These are phyloP conservation scores for Ilyonectria destructans DNA, from an alignment of 2,329 filamentous ascomycete species.

Conservation along the genomic window DNA sequence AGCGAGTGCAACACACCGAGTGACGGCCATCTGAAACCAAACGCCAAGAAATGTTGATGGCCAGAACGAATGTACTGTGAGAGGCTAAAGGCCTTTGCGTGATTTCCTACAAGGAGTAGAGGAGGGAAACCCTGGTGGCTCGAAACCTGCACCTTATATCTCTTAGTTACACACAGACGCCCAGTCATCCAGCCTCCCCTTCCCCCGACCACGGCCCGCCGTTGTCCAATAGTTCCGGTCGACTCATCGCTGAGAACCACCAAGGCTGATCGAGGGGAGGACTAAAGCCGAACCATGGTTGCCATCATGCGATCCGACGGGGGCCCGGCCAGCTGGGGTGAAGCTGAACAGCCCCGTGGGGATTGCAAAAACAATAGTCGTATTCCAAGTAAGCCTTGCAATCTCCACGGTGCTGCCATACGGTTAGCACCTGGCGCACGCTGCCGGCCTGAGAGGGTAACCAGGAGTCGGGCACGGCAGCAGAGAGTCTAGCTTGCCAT, in stretches of 20 bases:
- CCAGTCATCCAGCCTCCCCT: constrained; percentile 7
- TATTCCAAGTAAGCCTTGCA: constrained; percentile 5
- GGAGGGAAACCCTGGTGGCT: constrained; percentile 21
- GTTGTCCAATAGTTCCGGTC: constrained; percentile 32
- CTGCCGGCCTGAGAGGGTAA: not conserved
- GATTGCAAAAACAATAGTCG: not conserved
- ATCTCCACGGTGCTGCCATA: not conserved
- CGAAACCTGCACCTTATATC: constrained; percentile 40
- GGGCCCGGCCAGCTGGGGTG: not conserved
- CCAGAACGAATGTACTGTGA: constrained; percentile 27
- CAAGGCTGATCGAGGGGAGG: constrained; percentile 25
- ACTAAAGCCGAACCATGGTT: constrained; percentile 18
- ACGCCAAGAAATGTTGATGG: not conserved
- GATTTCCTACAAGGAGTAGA: constrained; percentile 29
- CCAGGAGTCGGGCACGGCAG: not conserved
- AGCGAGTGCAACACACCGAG: constrained; percentile 39
- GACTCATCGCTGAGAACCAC: constrained; percentile 33
- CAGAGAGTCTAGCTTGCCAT: not conserved
- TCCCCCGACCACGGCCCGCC: not conserved
- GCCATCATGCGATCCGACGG: constrained; percentile 37
- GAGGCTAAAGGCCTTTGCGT: constrained; percentile 21
- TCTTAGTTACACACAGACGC: not conserved
- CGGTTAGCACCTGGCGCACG: not conserved
- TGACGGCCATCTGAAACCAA: constrained; percentile 33
- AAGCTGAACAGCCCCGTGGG: not conserved